Evolutionary conservation across 768 basidiomycete species (phyloP), one percentile per base, ranked within the genome.

Genomic region (Leccinum disarticulatum): DNA sequence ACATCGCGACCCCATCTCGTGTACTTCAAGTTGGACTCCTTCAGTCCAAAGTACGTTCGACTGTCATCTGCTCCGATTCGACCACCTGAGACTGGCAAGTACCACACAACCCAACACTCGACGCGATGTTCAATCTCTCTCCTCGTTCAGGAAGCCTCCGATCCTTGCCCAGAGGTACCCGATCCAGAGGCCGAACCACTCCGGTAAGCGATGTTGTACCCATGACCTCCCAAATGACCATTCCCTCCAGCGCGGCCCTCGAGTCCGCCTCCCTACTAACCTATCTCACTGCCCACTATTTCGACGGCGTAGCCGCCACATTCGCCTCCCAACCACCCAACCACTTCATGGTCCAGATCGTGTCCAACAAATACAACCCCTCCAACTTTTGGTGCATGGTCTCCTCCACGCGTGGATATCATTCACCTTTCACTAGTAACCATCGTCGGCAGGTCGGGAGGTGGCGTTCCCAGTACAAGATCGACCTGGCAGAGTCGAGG

Each of bases 331-430:
- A 76, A 36, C 79, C 76, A 28, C 74, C 75, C 25, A 77, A 70
- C 19, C 77, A 76, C 53, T 95, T 85, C 66, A 79, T 3, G 27
- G 73, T 97, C 47, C 91, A 95, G 69, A 77, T 97, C 57, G 95
- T 96, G n/a, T 90, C 93, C 19, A 96, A 97, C 73, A 93, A 95
- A 70, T 98, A 98, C 15, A 49, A 49, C 69, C 90, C 93, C 0
- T 75, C 83, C 22, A 98, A 98, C 73, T 98, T 83, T 76, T 98
- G 96, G 96, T 95, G 57, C 54, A 63, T 59, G n/a, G 4, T 9
- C 15, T n/a, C 17, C 38, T 41, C 41, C 41, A 41, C 41, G 41
- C 41, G 41, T 41, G 41, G 3, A 38, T 41, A 38, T 38, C 17
- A 38, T 41, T 41, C 9, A 41, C 9, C 9, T 11, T 0, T 0